Evolutionary conservation across 768 basidiomycete genomes (phyloP).

Genomic region (Botryobasidium botryosum): DNA sequence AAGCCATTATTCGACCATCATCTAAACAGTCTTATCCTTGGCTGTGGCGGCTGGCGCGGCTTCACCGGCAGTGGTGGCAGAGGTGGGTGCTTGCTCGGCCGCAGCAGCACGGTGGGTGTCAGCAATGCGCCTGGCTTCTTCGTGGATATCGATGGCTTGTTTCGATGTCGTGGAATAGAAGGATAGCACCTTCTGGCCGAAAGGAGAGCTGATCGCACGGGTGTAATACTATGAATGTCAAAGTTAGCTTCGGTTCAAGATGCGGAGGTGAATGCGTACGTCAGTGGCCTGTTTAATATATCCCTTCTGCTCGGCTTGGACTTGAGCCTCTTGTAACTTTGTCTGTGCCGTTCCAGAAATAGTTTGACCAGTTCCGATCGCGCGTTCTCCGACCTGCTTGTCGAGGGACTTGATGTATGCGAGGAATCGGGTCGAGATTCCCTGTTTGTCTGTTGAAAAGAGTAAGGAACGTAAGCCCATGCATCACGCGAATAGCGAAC

Average conservation of each 20-base stretch:
- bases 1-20: too few species aligned
- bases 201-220: conserved; percentile 53
- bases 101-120: conserved; percentile 32
- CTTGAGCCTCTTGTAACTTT: conserved; percentile 49
- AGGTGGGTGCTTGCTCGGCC: conserved; percentile 1
- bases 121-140: conserved; percentile 76
- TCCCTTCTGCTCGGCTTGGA: conserved; percentile 72
- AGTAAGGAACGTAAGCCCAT: too few species aligned
- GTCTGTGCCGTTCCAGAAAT: too few species aligned
- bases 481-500: too few species aligned
- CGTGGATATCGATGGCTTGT: conserved; percentile 81
- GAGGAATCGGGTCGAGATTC: conserved; percentile 77
- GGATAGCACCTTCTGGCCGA: conserved; percentile 50
- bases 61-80: not conserved
- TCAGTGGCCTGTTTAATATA: conserved; percentile 40
- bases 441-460: conserved; percentile 48
- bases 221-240: conserved; percentile 58
- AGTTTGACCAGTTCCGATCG: conserved; percentile 69
- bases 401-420: conserved; percentile 62
- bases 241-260: too few species aligned
- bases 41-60: not conserved
- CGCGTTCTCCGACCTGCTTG: conserved; percentile 43
- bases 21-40: too few species aligned
- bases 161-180: conserved; percentile 87
- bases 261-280: too few species aligned